phyloP scores from a whole-genome alignment of 768 basidiomycete genomes.

The Agrocybe praecox region DNA sequence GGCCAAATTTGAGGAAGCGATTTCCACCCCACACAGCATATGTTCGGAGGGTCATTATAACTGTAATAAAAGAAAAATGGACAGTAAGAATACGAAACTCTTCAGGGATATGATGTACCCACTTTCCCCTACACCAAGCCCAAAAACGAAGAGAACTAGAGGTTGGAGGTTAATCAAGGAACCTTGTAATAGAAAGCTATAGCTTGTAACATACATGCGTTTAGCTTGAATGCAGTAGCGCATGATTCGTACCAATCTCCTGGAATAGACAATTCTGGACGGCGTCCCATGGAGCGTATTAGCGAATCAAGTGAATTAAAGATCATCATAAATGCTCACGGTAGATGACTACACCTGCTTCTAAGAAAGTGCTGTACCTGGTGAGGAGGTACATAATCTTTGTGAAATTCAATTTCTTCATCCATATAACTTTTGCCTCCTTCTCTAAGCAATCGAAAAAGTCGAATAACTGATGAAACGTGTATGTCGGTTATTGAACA shows the following conservation, averaged over 20 bases:
- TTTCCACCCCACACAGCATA: slow-evolving; percentile 18
- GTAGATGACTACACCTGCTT: slow-evolving; percentile 20
- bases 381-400: slow-evolving; percentile 22
- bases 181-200: background rate
- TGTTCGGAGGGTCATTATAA: slow-evolving; percentile 16
- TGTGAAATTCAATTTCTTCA: slow-evolving; percentile 10
- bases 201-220: slow-evolving; percentile 15
- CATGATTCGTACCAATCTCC: slow-evolving; percentile 12
- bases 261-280: slow-evolving; percentile 11
- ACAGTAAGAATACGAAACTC: background rate
- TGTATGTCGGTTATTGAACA: too few species aligned
- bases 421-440: slow-evolving; percentile 20
- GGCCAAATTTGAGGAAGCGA: slow-evolving; percentile 1
- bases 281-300: background rate
- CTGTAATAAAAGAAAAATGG: background rate
- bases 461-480: slow-evolving; percentile 15
- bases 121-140: slow-evolving; percentile 19
- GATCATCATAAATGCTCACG: slow-evolving; percentile 10
- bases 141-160: slow-evolving; percentile 19
- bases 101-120: background rate
- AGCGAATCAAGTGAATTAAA: background rate
- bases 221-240: slow-evolving; percentile 11
- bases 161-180: background rate
- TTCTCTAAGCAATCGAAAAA: slow-evolving; percentile 17
- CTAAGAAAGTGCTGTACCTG: slow-evolving; percentile 20